Conservation (phyloP, 1,139 yeast genomes). For the Pneumocystis carinii region DNA sequence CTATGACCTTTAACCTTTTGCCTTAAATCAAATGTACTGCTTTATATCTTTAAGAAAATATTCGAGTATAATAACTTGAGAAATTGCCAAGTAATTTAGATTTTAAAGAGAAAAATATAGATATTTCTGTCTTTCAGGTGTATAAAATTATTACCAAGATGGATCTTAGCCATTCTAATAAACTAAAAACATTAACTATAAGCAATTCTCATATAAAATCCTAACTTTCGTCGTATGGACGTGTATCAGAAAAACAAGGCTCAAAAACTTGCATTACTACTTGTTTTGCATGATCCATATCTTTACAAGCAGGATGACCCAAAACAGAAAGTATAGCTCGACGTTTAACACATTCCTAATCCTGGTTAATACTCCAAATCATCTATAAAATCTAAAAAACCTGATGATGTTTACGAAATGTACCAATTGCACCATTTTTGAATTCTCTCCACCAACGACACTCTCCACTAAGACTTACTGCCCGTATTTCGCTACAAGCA, state of each 20-base stretch:
- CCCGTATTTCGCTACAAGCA: constrained; percentile 84
- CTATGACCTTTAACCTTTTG: too few species aligned
- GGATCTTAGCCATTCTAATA: background rate
- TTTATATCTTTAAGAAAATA: too few species aligned
- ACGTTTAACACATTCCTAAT: constrained; percentile 53
- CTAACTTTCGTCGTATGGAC: constrained; percentile 72
- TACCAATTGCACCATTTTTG: constrained; percentile 30
- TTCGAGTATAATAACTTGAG: background rate
- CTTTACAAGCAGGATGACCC: constrained; percentile 72
- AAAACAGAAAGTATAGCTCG: constrained; percentile 72
- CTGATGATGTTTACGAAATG: constrained; percentile 77
- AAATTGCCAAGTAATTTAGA: background rate
- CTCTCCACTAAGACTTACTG: constrained; percentile 86
- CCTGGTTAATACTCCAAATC: background rate
- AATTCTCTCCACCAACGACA: constrained; percentile 84
- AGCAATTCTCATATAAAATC: constrained; percentile 25
- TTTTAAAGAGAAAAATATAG: background rate
- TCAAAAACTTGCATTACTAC: constrained; percentile 82
- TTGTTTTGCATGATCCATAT: constrained; percentile 55
- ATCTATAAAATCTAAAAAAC: constrained; percentile 15
- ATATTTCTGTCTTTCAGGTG: background rate
- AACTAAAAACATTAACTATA: background rate
- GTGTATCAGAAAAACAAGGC: constrained; percentile 83
- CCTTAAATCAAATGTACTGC: too few species aligned
- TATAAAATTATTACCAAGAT: background rate